Conservation (phyloP, 352 stramenopile genomes). For the Phytopythium aichiense region DNA sequence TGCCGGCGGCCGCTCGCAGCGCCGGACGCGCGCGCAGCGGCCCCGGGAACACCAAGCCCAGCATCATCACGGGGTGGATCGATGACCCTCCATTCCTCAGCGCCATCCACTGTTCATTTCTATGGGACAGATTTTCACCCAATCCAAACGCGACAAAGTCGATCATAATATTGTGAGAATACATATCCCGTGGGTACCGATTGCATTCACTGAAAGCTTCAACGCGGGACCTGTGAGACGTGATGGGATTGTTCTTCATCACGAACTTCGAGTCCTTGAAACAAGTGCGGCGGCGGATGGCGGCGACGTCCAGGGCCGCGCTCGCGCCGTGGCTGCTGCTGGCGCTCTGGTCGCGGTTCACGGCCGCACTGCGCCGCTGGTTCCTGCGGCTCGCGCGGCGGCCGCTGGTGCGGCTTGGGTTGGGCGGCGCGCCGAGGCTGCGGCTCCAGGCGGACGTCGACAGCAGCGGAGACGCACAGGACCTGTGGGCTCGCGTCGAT, state of each 20-base stretch:
- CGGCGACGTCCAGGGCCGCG: background rate
- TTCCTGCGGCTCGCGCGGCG: constrained; percentile 22
- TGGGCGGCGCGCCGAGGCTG: constrained; percentile 7
- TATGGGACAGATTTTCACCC: constrained; percentile 2
- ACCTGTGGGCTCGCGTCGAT: background rate
- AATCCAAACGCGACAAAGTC: background rate
- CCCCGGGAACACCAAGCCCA: constrained; percentile 2
- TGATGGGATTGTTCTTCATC: background rate
- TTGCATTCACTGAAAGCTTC: background rate
- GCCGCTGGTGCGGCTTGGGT: constrained; percentile 30
- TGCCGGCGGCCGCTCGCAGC: background rate
- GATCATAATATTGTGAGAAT: background rate
- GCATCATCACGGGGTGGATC: background rate
- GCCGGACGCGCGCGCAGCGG: background rate
- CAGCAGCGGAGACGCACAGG: background rate
- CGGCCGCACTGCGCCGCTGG: constrained; percentile 28
- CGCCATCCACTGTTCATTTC: background rate
- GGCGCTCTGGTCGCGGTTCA: constrained; percentile 21
- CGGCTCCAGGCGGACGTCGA: constrained; percentile 11
- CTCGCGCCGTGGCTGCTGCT: constrained; percentile 28
- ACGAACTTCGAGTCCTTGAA: background rate
- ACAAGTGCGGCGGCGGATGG: background rate
- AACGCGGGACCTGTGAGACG: background rate
- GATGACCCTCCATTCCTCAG: too few species aligned
- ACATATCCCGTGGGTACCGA: background rate